A percentile compares a stretch with the other conserved stretches of the same genome.
These are phyloP conservation scores for Russula griseocarnosa DNA, from an alignment of 768 basidiomycete genomes.

Conservation along the genomic window DNA sequence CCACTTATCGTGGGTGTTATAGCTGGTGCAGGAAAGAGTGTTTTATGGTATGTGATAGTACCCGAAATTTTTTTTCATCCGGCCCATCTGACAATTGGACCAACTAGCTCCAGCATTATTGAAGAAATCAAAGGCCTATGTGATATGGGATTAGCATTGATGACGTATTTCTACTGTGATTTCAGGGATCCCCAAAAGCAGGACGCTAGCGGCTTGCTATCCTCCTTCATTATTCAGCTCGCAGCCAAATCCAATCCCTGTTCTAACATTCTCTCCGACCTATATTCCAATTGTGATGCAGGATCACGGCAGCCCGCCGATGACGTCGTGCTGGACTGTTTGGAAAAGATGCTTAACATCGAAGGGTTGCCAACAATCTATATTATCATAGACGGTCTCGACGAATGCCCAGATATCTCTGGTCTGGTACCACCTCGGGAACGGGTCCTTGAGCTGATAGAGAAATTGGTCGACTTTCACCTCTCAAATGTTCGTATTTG, in stretches of 20 bases:
- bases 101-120: not conserved
- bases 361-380: not conserved
- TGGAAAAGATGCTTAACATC: not conserved
- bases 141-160: not conserved
- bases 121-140: not conserved
- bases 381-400: constrained; percentile 1
- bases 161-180: constrained; percentile 1
- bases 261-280: not conserved
- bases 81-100: not conserved
- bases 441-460: not conserved
- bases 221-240: not conserved
- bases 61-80: not conserved
- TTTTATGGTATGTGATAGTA: not conserved
- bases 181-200: not conserved
- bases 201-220: not conserved
- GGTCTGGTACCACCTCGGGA: not conserved
- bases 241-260: not conserved
- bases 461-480: not conserved
- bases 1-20: not conserved
- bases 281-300: not conserved
- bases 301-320: not conserved
- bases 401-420: not conserved
- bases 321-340: not conserved
- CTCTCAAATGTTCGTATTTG: not conserved
- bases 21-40: constrained; percentile 2